Percentiles rank a stretch among this genome's conserved stretches.
Conservation (phyloP, 2,329 filamentous ascomycete species). For the Biscogniauxia marginata region DNA sequence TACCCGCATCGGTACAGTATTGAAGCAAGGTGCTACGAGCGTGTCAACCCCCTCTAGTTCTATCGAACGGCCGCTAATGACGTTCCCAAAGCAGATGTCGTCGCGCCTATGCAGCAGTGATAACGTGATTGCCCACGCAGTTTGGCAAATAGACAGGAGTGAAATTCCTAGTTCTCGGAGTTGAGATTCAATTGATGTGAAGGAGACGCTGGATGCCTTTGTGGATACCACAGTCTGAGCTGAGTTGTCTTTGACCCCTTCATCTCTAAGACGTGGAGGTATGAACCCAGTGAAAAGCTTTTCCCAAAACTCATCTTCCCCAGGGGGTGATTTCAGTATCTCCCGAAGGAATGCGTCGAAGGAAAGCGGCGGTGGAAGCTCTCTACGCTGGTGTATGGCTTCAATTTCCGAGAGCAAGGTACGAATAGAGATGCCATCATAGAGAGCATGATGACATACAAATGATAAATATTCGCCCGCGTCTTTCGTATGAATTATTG, state of each 20-base stretch:
- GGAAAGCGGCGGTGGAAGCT: slow-evolving; percentile 48
- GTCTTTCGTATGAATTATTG: slow-evolving; percentile 33
- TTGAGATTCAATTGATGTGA: slow-evolving; percentile 46
- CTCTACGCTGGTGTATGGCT: slow-evolving; percentile 45
- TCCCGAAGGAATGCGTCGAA: slow-evolving; percentile 65
- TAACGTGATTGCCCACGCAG: slow-evolving; percentile 69
- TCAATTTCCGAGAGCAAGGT: slow-evolving; percentile 71
- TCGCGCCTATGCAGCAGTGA: slow-evolving; percentile 50
- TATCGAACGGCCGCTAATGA: slow-evolving; percentile 74
- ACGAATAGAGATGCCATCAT: slow-evolving; percentile 78
- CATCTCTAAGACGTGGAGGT: slow-evolving; percentile 17
- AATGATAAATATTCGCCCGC: slow-evolving; percentile 44
- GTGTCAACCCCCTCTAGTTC: slow-evolving; percentile 64
- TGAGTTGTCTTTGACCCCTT: slow-evolving; percentile 2
- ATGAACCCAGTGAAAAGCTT: slow-evolving; percentile 52
- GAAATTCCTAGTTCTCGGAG: slow-evolving; percentile 57
- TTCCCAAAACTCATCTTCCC: slow-evolving; percentile 66
- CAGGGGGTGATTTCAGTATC: slow-evolving; percentile 47
- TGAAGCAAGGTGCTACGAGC: slow-evolving; percentile 89
- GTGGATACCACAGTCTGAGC: slow-evolving; percentile 10
- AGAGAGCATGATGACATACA: slow-evolving; percentile 75
- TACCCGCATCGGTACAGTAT: slow-evolving; percentile 73
- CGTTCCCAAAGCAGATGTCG: slow-evolving; percentile 85
- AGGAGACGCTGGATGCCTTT: slow-evolving; percentile 24
- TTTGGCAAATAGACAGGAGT: slow-evolving; percentile 67